Percentiles rank a stretch among this genome's conserved stretches.
Conservation (phyloP, 805 yeast genomes). For the Yarrowia bubula region DNA sequence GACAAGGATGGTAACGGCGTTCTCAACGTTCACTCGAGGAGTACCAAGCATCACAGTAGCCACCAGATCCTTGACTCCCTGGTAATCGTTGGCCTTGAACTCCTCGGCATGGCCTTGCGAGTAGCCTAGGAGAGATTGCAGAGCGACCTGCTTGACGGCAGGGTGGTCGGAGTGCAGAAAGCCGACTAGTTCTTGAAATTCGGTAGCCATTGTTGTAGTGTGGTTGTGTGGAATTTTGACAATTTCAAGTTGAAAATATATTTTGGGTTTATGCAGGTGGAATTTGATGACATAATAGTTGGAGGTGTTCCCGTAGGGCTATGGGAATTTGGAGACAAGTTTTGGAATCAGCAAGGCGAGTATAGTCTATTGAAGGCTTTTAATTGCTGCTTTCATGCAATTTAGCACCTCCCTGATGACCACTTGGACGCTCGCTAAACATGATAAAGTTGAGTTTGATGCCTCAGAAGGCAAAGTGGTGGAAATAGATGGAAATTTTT, state of each 20-base stretch:
- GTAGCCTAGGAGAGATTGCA: conserved; percentile 78
- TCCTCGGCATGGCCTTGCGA: conserved; percentile 68
- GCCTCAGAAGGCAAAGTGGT: not conserved
- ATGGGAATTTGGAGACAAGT: too few species aligned
- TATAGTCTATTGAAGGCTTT: too few species aligned
- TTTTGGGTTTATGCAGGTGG: conserved; percentile 11
- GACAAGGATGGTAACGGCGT: conserved; percentile 71
- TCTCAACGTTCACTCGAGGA: conserved; percentile 32
- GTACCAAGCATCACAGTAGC: conserved; percentile 43
- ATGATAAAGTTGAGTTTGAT: not conserved
- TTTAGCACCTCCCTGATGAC: too few species aligned
- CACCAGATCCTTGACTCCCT: conserved; percentile 72
- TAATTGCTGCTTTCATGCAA: too few species aligned
- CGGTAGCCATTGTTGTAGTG: not conserved
- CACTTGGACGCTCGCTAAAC: not conserved
- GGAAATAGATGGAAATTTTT: conserved; percentile 1
- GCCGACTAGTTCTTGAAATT: conserved; percentile 53
- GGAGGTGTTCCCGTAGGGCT: too few species aligned
- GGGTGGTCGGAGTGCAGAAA: conserved; percentile 81
- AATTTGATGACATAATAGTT: too few species aligned
- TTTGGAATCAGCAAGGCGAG: too few species aligned
- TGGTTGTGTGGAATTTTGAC: conserved; percentile 40
- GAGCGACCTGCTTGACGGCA: conserved; percentile 76
- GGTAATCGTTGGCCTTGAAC: conserved; percentile 67
- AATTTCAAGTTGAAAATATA: not conserved